Evolutionary conservation across 2,329 filamentous ascomycete species (phyloP), one percentile per base, ranked within the genome.

Genomic region (Neonectria punicea): DNA sequence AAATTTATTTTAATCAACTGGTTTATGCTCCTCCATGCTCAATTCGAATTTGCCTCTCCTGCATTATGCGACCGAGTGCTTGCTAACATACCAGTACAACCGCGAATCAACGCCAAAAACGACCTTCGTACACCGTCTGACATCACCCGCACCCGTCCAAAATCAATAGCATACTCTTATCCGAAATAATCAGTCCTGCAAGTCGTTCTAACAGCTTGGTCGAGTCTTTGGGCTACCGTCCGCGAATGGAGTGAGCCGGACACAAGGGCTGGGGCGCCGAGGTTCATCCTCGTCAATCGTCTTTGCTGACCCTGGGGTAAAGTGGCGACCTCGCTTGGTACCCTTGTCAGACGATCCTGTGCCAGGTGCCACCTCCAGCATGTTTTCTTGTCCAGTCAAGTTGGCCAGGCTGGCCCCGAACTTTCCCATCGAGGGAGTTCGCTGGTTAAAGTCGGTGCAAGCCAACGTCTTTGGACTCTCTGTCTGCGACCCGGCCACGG

Each of bases 241-340:
- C 14, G 50, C 53, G 28, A 73, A 68, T 4, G 76, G 62, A 8
- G 67, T 66, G 6, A 75, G 65, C 5, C 67, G 73, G 51, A 69
- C 53, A 14, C 66, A 66, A 13, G 77, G 68, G 47, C 72, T 78
- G 5, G 60, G 66, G 10, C 78, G 76, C 13, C 78, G 78, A 36
- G 81, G 79, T 65, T 85, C 82, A 46, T 85, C 81, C 54, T 86
- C 81, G 43, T 85, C 84, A 16, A 84, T 80, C 9, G 73, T 80
- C 67, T 81, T 83, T n/a, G 77, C 72, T 39, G 84, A 82, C 3
- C 32, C 53, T 57, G 70, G 66, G 25, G 61, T 67, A 20, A 60
- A 83, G 55, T 81, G 78, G 13, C 84, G 80, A 60, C 76, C 74
- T 36, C 86, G 80, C 70, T 86, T 88, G 43, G 70, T 69, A n/a